Evolutionary conservation across 2,329 filamentous ascomycete genomes (phyloP).

Genomic region (Arthrobotrys pseudoclavata): DNA sequence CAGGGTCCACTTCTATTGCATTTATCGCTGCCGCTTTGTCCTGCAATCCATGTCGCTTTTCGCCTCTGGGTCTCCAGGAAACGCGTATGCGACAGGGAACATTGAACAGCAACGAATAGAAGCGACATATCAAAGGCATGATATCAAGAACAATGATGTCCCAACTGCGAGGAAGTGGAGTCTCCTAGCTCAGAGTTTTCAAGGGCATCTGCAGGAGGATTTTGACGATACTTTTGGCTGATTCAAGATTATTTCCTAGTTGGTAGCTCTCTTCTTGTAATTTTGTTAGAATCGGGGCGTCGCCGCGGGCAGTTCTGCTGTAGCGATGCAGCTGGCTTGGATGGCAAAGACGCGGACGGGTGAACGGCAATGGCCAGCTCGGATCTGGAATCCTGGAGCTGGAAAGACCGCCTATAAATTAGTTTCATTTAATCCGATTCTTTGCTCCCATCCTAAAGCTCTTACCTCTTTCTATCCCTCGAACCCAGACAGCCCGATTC

Average conservation of each 20-base stretch:
- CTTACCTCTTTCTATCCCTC: not conserved
- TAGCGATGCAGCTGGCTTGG: not conserved
- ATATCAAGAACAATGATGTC: constrained; percentile 19
- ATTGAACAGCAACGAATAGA: constrained; percentile 20
- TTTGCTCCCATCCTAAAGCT: not conserved
- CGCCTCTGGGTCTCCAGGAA: constrained; percentile 17
- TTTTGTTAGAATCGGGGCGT: no score
- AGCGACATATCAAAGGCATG: constrained; percentile 15
- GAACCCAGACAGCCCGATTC: not conserved
- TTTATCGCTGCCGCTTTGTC: constrained; percentile 34
- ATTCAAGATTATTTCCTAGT: no score
- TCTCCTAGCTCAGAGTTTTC: not conserved
- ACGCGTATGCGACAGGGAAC: constrained; percentile 38
- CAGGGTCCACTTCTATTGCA: constrained; percentile 31
- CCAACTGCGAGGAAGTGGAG: constrained; percentile 26
- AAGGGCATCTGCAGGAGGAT: constrained; percentile 1
- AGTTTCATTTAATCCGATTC: constrained; percentile 8
- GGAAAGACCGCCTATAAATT: constrained; percentile 30
- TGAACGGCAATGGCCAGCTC: constrained; percentile 9
- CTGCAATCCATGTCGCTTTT: constrained; percentile 17
- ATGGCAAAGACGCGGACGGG: constrained; percentile 22
- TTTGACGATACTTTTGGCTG: no score
- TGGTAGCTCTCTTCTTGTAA: no score
- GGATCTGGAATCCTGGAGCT: constrained; percentile 11
- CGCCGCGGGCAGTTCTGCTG: constrained; percentile 37